Conservation (phyloP, 1,139 yeast genomes). For the Geotrichum phurueaensis region DNA sequence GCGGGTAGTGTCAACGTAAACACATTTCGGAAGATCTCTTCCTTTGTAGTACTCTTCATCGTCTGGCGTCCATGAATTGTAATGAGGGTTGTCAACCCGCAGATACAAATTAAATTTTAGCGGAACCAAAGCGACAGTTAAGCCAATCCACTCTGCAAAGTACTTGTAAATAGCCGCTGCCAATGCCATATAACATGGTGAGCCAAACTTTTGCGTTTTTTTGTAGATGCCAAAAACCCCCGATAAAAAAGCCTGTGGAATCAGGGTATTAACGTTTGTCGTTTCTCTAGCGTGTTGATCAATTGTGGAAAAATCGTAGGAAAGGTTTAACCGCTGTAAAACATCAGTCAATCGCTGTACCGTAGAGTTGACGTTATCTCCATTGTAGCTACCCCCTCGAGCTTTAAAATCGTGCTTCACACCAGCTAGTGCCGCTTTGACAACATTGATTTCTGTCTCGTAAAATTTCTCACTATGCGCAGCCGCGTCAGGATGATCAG, state of each 20-base stretch:
- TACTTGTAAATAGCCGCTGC: constrained; percentile 11
- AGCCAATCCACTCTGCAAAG: constrained; percentile 17
- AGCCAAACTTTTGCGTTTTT: not conserved
- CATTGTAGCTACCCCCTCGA: not conserved
- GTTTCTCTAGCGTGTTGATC: not conserved
- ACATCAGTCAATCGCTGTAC: not conserved
- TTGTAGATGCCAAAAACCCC: constrained; percentile 1
- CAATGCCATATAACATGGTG: constrained; percentile 4
- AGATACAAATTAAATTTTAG: not conserved
- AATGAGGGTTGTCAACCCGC: not conserved
- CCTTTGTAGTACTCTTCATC: not conserved
- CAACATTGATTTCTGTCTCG: not conserved
- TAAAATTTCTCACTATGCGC: constrained; percentile 4
- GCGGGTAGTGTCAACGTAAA: not conserved
- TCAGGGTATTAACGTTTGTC: not conserved
- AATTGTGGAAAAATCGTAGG: not conserved
- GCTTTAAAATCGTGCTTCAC: not conserved
- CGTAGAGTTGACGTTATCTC: not conserved
- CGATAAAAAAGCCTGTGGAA: not conserved
- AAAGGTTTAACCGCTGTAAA: not conserved
- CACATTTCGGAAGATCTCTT: not conserved
- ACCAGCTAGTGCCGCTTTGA: not conserved
- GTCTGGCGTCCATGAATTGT: not conserved
- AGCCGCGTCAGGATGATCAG: not conserved
- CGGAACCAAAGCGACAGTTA: constrained; percentile 6